Evolutionary conservation across 805 yeast genomes (phyloP).

Genomic region (Teunomyces gatunensis): DNA sequence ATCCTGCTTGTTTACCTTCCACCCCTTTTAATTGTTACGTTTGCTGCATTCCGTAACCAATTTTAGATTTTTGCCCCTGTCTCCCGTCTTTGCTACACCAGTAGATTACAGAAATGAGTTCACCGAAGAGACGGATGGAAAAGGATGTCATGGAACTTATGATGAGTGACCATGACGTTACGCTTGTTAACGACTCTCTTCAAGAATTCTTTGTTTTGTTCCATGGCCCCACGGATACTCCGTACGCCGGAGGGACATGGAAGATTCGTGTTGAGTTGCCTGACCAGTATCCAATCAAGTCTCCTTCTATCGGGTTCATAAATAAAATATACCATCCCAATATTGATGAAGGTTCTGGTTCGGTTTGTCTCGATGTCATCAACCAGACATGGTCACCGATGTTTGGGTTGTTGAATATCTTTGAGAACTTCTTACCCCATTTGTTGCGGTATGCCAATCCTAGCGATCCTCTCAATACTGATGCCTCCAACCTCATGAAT

Average conservation of each 20-base stretch:
- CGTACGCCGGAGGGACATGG: conserved; percentile 90
- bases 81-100: neutral
- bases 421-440: conserved; percentile 92
- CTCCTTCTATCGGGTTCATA: conserved; percentile 92
- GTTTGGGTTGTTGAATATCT: conserved; percentile 87
- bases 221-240: conserved; percentile 77
- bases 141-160: conserved; percentile 96
- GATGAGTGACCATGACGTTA: conserved; percentile 91
- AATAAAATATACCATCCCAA: conserved; percentile 94
- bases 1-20: neutral
- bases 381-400: conserved; percentile 98
- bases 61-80: neutral
- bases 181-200: conserved; percentile 68
- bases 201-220: conserved; percentile 86
- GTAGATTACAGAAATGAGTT: conserved; percentile 15
- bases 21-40: neutral
- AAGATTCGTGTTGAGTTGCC: conserved; percentile 89
- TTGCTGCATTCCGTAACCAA: neutral
- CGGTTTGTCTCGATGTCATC: conserved; percentile 93
- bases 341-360: conserved; percentile 85
- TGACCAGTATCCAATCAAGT: conserved; percentile 90
- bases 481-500: conserved; percentile 77
- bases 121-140: conserved; percentile 79
- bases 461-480: conserved; percentile 87
- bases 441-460: conserved; percentile 89